Percentiles rank a stretch among this genome's conserved stretches.
Evolutionary conservation across 1,284 basidiomycete genomes (phyloP).

Genomic region (Moesziomyces aphidis): DNA sequence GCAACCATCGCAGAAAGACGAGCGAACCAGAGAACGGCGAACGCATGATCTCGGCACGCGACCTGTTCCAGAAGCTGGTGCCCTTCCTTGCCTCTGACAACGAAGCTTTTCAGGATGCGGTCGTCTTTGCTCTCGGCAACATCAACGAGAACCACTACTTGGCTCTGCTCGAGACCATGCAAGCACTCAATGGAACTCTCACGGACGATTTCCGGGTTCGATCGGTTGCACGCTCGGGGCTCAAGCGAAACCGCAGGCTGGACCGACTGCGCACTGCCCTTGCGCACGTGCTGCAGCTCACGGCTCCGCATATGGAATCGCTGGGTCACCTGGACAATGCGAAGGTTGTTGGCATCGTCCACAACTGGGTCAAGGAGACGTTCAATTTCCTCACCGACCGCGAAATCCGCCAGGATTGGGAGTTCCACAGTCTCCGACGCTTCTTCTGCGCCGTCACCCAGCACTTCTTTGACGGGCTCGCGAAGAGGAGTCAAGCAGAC

Average conservation of each 20-base stretch:
- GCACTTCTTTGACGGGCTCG: conserved; percentile 82
- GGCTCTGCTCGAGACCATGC: conserved; percentile 84
- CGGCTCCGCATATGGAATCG: conserved; percentile 80
- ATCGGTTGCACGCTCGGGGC: conserved; percentile 40
- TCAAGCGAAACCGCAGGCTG: conserved; percentile 75
- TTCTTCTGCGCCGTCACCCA: conserved; percentile 91
- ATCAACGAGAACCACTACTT: conserved; percentile 82
- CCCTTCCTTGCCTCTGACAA: conserved; percentile 89
- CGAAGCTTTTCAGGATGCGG: conserved; percentile 83
- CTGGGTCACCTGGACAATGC: conserved; percentile 78
- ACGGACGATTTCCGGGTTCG: conserved; percentile 77
- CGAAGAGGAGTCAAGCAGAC: conserved; percentile 78
- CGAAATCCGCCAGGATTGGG: conserved; percentile 80
- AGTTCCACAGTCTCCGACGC: conserved; percentile 83
- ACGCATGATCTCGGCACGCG: conserved; percentile 78
- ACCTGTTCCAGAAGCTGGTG: conserved; percentile 83
- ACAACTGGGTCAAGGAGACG: conserved; percentile 87
- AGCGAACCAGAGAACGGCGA: conserved; percentile 75
- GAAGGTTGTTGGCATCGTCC: conserved; percentile 78
- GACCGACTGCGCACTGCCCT: conserved; percentile 87
- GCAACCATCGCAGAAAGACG: conserved; percentile 78
- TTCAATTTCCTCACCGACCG: conserved; percentile 79
- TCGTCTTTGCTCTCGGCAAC: conserved; percentile 86
- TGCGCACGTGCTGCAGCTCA: conserved; percentile 88
- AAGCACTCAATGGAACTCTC: conserved; percentile 81